Evolutionary conservation across 768 basidiomycete species (phyloP).

Genomic region (Xerocomellus intermedius): DNA sequence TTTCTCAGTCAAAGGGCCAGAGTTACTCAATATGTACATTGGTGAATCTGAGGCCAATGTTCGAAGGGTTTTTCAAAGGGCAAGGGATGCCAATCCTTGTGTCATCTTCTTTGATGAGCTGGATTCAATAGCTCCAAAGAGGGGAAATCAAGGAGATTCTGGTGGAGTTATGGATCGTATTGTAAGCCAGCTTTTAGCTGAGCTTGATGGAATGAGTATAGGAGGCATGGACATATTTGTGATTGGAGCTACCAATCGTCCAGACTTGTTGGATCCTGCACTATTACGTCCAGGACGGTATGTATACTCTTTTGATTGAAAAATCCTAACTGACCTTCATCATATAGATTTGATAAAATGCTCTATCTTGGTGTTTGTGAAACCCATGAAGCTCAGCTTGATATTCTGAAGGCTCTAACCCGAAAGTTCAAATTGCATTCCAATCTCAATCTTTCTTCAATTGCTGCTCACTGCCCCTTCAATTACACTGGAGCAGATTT

Average conservation of each 20-base stretch:
- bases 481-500: slow-evolving; percentile 98
- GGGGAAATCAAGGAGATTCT: slow-evolving; percentile 93
- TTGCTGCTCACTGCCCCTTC: slow-evolving; percentile 81
- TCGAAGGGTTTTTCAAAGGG: slow-evolving; percentile 85
- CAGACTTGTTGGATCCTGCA: slow-evolving; percentile 88
- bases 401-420: slow-evolving; percentile 87
- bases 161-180: slow-evolving; percentile 99
- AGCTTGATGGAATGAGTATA: slow-evolving; percentile 85
- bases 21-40: slow-evolving; percentile 97
- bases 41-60: slow-evolving; percentile 99
- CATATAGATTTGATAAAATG: slow-evolving; percentile 87
- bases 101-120: slow-evolving; percentile 97
- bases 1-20: slow-evolving; percentile 96
- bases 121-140: slow-evolving; percentile 91
- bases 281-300: slow-evolving; percentile 85
- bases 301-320: slow-evolving; percentile 20
- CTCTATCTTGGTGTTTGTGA: slow-evolving; percentile 92
- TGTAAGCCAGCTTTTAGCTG: slow-evolving; percentile 90
- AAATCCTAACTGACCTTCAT: neutral
- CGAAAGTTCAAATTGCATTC: slow-evolving; percentile 85
- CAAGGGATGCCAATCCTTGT: slow-evolving; percentile 89
- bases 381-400: slow-evolving; percentile 78
- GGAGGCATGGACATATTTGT: slow-evolving; percentile 82
- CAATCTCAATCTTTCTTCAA: slow-evolving; percentile 52
- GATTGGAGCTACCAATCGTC: slow-evolving; percentile 93